Evolutionary conservation across 176 grass and related monocot genomes (phyloP).

Genomic region (Neostapfia colusana): DNA sequence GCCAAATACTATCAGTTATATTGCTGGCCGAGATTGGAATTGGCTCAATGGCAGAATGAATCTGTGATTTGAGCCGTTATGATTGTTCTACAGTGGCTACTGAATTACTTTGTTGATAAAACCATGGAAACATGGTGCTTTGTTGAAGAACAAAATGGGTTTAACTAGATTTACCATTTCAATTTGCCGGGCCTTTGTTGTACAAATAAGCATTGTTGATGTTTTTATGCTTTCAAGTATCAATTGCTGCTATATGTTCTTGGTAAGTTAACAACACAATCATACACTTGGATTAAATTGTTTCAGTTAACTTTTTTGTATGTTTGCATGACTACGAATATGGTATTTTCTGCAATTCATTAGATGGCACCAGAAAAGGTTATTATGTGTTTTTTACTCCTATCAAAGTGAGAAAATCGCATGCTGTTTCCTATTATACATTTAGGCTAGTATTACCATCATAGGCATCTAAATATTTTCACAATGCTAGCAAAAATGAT

Average conservation of each 20-base stretch:
- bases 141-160: slow-evolving; percentile 3
- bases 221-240: background rate
- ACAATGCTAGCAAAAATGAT: background rate
- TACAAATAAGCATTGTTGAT: background rate
- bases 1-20: background rate
- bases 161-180: background rate
- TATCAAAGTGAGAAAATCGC: background rate
- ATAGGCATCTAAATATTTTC: background rate
- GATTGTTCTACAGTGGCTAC: slow-evolving; percentile 7
- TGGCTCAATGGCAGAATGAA: background rate
- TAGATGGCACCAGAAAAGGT: background rate
- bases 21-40: background rate
- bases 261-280: background rate
- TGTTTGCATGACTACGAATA: background rate
- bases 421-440: background rate
- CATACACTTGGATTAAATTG: background rate
- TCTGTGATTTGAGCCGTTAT: background rate
- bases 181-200: background rate
- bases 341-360: background rate
- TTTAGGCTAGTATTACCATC: background rate
- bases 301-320: background rate
- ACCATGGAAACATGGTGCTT: background rate
- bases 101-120: background rate
- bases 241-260: background rate
- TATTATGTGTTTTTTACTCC: background rate